phyloP scores from a whole-genome alignment of 345 rosid species.

The Ceriops zippeliana region DNA sequence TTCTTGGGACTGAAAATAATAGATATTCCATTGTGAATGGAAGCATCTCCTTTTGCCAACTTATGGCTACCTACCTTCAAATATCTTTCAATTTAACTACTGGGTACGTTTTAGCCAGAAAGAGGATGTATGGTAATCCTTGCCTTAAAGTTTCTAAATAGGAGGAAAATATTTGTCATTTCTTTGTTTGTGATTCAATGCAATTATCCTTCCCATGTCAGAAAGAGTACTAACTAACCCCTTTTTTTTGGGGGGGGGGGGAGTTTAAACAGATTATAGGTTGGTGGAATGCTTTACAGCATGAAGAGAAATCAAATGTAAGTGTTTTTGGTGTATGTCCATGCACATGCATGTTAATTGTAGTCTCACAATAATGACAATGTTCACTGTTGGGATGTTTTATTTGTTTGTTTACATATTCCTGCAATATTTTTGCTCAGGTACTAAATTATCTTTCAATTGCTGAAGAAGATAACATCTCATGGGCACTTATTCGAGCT shows the following conservation, averaged over 20 bases:
- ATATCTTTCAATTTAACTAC: too few species aligned
- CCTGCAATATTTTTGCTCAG: constrained; percentile 28
- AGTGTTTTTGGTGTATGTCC: constrained; percentile 23
- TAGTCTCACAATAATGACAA: neutral
- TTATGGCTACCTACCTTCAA: neutral
- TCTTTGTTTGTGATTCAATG: neutral
- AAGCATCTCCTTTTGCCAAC: neutral
- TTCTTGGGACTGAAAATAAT: neutral
- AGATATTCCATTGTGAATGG: neutral
- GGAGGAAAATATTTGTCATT: neutral
- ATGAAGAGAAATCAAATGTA: constrained; percentile 67
- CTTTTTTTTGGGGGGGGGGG: neutral
- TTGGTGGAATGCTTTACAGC: constrained; percentile 72
- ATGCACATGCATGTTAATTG: neutral
- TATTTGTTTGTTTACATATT: constrained; percentile 3
- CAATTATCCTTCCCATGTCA: neutral
- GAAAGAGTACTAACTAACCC: constrained; percentile 2
- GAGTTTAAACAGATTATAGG: constrained; percentile 50
- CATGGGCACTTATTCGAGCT: constrained; percentile 66
- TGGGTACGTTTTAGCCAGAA: too few species aligned
- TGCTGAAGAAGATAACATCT: constrained; percentile 45
- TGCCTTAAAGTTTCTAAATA: neutral
- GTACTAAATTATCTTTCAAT: constrained; percentile 61
- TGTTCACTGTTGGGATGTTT: neutral
- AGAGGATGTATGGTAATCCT: neutral